Conservation (phyloP, 495 filamentous ascomycete species). For the Letharia columbiana region DNA sequence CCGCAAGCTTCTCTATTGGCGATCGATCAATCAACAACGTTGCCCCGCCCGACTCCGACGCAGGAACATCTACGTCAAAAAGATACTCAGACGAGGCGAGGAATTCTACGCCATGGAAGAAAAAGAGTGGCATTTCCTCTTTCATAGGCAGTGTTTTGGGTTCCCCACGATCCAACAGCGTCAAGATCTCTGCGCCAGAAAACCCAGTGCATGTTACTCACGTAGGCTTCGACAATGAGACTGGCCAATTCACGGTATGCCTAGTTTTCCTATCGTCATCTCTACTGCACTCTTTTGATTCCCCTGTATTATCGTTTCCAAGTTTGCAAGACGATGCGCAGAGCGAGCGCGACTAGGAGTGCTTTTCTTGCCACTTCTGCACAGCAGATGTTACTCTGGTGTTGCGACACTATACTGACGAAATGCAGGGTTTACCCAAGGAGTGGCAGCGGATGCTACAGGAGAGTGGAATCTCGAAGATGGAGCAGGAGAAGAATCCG, state of each 20-base stretch:
- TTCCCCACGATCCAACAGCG: constrained; percentile 61
- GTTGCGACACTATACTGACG: constrained; percentile 5
- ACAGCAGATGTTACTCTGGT: neutral
- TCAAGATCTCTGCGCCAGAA: constrained; percentile 89
- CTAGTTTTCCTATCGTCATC: neutral
- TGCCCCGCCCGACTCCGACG: constrained; percentile 40
- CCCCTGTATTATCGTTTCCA: neutral
- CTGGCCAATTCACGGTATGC: constrained; percentile 91
- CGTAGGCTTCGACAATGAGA: constrained; percentile 93
- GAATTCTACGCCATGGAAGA: constrained; percentile 53
- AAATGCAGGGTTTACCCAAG: constrained; percentile 73
- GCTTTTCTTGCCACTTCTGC: neutral
- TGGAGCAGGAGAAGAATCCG: constrained; percentile 90
- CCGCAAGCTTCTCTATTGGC: constrained; percentile 65
- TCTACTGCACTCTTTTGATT: neutral
- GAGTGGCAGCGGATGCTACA: constrained; percentile 96
- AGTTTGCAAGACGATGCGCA: neutral
- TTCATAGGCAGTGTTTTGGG: constrained; percentile 91
- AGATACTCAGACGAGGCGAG: constrained; percentile 76
- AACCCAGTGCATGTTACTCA: constrained; percentile 98
- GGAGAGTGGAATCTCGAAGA: constrained; percentile 92
- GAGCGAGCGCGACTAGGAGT: neutral
- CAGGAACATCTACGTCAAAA: constrained; percentile 42
- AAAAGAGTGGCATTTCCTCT: constrained; percentile 90
- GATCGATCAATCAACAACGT: constrained; percentile 51